A percentile compares a stretch with the other conserved stretches of the same genome.
These are phyloP conservation scores for Hordeum marinum DNA, from an alignment of 176 grass and related monocot species.

Conservation along the genomic window DNA sequence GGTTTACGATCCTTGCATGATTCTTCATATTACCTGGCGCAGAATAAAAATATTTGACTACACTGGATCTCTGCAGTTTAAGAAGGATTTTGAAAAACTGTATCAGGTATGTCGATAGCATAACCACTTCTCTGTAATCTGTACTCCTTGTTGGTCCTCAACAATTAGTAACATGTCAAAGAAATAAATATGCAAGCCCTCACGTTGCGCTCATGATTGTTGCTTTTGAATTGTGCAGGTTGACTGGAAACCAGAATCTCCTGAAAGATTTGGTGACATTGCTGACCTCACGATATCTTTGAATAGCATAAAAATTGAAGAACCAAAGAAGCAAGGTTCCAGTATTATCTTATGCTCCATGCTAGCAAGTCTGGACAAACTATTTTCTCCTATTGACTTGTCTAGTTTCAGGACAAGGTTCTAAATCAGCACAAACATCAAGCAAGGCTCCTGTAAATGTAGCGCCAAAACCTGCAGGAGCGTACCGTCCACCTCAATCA, in stretches of 20 bases:
- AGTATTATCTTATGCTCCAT: slow-evolving; percentile 19
- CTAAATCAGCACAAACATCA: slow-evolving; percentile 68
- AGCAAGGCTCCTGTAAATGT: slow-evolving; percentile 44
- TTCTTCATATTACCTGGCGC: slow-evolving; percentile 22
- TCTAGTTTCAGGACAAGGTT: slow-evolving; percentile 55
- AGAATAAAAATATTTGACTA: slow-evolving; percentile 93
- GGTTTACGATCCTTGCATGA: slow-evolving; percentile 2
- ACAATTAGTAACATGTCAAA: not conserved
- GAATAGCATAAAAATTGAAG: slow-evolving; percentile 70
- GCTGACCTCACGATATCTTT: slow-evolving; percentile 62
- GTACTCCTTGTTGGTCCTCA: not conserved
- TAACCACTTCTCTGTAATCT: not conserved
- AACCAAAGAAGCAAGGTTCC: slow-evolving; percentile 77
- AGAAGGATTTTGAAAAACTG: slow-evolving; percentile 86
- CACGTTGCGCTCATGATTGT: not conserved
- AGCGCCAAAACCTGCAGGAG: slow-evolving; percentile 52
- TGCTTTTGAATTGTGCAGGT: slow-evolving; percentile 40
- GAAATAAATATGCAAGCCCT: not conserved
- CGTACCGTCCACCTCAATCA: slow-evolving; percentile 82
- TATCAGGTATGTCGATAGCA: slow-evolving; percentile 56
- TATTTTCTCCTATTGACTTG: slow-evolving; percentile 16
- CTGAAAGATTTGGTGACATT: slow-evolving; percentile 87
- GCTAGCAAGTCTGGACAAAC: slow-evolving; percentile 14
- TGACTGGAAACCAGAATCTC: slow-evolving; percentile 86
- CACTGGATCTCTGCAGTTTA: slow-evolving; percentile 76